These are phyloP conservation scores for Phytopythium aichiense DNA, from an alignment of 352 stramenopile genomes.

Conservation along the genomic window DNA sequence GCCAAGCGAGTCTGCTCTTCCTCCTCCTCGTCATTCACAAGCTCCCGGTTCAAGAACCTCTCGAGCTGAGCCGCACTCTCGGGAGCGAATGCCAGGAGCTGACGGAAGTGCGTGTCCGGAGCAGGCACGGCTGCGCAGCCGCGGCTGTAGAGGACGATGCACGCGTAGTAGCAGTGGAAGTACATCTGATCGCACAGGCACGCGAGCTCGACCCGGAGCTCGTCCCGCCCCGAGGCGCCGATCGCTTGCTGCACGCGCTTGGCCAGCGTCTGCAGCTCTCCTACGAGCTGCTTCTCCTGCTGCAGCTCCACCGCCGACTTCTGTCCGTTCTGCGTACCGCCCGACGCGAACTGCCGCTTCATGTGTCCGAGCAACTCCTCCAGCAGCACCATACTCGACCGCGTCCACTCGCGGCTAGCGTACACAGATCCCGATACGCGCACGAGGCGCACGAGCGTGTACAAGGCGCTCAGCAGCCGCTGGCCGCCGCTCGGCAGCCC, in stretches of 20 bases:
- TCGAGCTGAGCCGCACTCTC: slow-evolving; percentile 38
- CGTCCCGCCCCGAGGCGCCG: slow-evolving; percentile 43
- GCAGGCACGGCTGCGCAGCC: slow-evolving; percentile 52
- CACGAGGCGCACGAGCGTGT: slow-evolving; percentile 48
- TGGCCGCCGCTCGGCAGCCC: slow-evolving; percentile 46
- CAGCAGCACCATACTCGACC: slow-evolving; percentile 44
- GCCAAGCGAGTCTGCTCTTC: not conserved
- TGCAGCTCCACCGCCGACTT: slow-evolving; percentile 44
- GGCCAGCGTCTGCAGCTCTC: slow-evolving; percentile 43
- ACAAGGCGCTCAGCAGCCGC: slow-evolving; percentile 53
- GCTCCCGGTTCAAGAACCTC: slow-evolving; percentile 54
- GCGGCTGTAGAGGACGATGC: slow-evolving; percentile 68
- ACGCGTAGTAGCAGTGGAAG: slow-evolving; percentile 73
- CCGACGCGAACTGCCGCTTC: slow-evolving; percentile 43
- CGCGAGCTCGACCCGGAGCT: slow-evolving; percentile 56
- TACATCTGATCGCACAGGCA: slow-evolving; percentile 76
- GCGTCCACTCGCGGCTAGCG: slow-evolving; percentile 59
- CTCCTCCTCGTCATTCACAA: slow-evolving; percentile 13
- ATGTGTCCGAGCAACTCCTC: slow-evolving; percentile 41
- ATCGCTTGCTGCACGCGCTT: slow-evolving; percentile 43
- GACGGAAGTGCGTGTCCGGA: slow-evolving; percentile 50
- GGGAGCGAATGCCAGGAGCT: slow-evolving; percentile 45
- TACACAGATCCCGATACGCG: slow-evolving; percentile 53
- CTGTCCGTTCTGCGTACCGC: slow-evolving; percentile 65
- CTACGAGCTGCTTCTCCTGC: slow-evolving; percentile 52